A percentile compares a stretch with the other conserved stretches of the same genome.
These are phyloP conservation scores for Tagetes patula DNA, from an alignment of 129 eudicot genomes.

Conservation along the genomic window DNA sequence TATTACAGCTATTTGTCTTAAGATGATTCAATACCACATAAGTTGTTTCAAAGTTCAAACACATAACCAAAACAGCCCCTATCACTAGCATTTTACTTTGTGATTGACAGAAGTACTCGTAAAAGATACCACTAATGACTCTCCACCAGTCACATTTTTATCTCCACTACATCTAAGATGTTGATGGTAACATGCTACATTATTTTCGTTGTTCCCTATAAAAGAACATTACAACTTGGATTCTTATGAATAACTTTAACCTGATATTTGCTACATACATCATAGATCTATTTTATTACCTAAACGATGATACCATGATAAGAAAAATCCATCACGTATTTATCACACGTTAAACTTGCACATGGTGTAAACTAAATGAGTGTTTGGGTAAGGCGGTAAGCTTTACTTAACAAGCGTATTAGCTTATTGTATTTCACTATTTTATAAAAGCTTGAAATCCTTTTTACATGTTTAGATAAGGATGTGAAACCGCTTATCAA, in stretches of 20 bases:
- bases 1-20: neutral
- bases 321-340: neutral
- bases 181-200: neutral
- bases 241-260: neutral
- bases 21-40: neutral
- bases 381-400: no score
- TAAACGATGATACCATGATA: neutral
- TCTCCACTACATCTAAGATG: neutral
- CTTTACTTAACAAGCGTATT: no score
- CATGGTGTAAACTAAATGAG: no score
- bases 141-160: neutral
- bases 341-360: no score
- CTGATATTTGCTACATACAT: neutral
- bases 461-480: no score
- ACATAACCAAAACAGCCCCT: slow-evolving; percentile 1
- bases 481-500: no score
- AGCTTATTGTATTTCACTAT: no score
- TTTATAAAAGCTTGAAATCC: no score
- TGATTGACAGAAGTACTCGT: neutral
- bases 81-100: slow-evolving; percentile 1
- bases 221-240: neutral
- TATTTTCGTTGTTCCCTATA: no score
- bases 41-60: neutral
- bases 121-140: neutral
- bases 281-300: neutral